phyloP scores from a whole-genome alignment of 352 stramenopile genomes.

The Phytophthora megakarya region DNA sequence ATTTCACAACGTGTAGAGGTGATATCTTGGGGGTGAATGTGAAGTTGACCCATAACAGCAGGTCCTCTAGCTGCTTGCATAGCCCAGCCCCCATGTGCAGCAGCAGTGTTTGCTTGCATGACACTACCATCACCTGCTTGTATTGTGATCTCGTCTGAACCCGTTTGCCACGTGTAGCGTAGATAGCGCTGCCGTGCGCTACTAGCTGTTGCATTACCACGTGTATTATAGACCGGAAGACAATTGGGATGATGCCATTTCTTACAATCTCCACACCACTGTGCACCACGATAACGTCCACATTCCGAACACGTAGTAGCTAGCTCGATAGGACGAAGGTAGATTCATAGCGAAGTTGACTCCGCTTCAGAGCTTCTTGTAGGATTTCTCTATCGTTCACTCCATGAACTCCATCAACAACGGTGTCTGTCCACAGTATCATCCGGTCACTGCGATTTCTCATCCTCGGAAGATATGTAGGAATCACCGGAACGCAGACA shows the following conservation, averaged over 20 bases:
- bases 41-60: not conserved
- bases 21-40: slow-evolving; percentile 1
- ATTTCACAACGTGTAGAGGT: slow-evolving; percentile 14
- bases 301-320: slow-evolving; percentile 1
- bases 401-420: not conserved
- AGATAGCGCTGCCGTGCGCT: no score
- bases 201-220: no score
- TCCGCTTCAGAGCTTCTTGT: not conserved
- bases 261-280: not conserved
- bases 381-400: not conserved
- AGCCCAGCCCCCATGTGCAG: no score
- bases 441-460: no score
- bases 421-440: not conserved
- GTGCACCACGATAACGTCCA: not conserved
- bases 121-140: slow-evolving; percentile 9
- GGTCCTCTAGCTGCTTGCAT: not conserved
- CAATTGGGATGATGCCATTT: slow-evolving; percentile 7
- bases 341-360: not conserved
- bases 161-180: not conserved
- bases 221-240: no score
- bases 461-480: slow-evolving; percentile 4
- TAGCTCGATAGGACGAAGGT: not conserved
- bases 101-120: no score
- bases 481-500: not conserved
- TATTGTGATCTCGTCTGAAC: not conserved